A percentile compares a stretch with the other conserved stretches of the same genome.
phyloP scores from a whole-genome alignment of 2,329 filamentous ascomycete species.

The Teratosphaeria destructans region DNA sequence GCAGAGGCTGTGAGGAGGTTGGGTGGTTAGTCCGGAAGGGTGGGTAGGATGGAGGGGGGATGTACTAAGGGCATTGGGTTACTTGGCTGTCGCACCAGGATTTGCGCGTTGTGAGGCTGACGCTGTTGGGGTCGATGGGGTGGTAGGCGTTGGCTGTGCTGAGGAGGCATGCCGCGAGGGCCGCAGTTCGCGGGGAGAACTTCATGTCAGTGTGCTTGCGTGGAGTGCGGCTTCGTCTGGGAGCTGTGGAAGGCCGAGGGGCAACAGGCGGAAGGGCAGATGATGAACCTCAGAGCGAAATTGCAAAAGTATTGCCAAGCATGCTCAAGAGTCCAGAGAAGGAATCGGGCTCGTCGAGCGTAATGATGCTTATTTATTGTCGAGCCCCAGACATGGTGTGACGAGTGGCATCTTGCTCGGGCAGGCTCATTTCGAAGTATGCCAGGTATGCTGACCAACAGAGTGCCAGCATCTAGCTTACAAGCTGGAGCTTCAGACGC shows the following conservation, averaged over 20 bases:
- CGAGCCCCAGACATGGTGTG: no score
- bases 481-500: not conserved
- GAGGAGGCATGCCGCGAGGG: slow-evolving; percentile 25
- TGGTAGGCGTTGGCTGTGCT: slow-evolving; percentile 41
- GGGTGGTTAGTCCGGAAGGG: not conserved
- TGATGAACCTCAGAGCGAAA: no score
- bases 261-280: no score
- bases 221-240: not conserved
- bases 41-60: not conserved
- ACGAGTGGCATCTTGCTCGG: not conserved
- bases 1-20: slow-evolving; percentile 44
- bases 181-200: slow-evolving; percentile 40
- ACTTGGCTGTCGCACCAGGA: slow-evolving; percentile 56
- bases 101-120: slow-evolving; percentile 34
- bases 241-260: not conserved
- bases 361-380: no score
- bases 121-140: slow-evolving; percentile 54
- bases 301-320: no score
- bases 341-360: no score
- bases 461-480: not conserved
- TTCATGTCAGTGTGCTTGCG: slow-evolving; percentile 30
- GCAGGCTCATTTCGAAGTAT: not conserved
- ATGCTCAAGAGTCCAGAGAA: no score
- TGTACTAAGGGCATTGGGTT: slow-evolving; percentile 41
- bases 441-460: not conserved